Percentiles rank a stretch among this genome's conserved stretches.
Conservation (phyloP, 1,284 basidiomycete species). For the Ceratobasidium sp. region DNA sequence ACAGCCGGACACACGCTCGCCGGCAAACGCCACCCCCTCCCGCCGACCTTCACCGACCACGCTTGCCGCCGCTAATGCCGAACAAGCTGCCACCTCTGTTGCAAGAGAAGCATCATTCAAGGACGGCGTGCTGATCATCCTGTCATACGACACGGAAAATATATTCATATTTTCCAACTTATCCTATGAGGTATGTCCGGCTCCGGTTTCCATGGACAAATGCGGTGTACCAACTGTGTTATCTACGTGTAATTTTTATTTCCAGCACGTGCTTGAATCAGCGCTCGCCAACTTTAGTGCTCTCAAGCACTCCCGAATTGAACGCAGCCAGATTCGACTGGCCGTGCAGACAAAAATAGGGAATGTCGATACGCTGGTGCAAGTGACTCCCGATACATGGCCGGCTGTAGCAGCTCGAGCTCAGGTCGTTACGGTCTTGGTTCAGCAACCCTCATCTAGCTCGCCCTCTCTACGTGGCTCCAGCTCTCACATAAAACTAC, state of each 20-base stretch:
- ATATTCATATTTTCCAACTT: constrained; percentile 25
- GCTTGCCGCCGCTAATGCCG: constrained; percentile 13
- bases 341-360: constrained; percentile 25
- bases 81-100: constrained; percentile 17
- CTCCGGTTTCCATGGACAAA: background rate
- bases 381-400: constrained; percentile 27
- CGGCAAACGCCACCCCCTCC: background rate
- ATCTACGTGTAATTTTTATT: constrained; percentile 8
- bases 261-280: constrained; percentile 36
- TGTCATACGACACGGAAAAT: constrained; percentile 26
- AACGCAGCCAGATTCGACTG: constrained; percentile 14
- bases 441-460: constrained; percentile 15
- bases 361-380: constrained; percentile 10
- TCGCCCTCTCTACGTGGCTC: background rate
- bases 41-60: constrained; percentile 21
- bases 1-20: background rate
- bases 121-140: constrained; percentile 34
- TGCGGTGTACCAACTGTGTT: background rate
- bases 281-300: constrained; percentile 26
- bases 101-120: constrained; percentile 17
- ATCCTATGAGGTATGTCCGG: constrained; percentile 34
- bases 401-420: constrained; percentile 27
- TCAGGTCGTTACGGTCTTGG: constrained; percentile 19
- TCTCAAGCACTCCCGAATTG: background rate
- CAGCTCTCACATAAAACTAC: background rate